Percentiles rank a stretch among this genome's conserved stretches.
Evolutionary conservation across 2,329 filamentous ascomycete species (phyloP).

Genomic region (Colletotrichum kahawae): DNA sequence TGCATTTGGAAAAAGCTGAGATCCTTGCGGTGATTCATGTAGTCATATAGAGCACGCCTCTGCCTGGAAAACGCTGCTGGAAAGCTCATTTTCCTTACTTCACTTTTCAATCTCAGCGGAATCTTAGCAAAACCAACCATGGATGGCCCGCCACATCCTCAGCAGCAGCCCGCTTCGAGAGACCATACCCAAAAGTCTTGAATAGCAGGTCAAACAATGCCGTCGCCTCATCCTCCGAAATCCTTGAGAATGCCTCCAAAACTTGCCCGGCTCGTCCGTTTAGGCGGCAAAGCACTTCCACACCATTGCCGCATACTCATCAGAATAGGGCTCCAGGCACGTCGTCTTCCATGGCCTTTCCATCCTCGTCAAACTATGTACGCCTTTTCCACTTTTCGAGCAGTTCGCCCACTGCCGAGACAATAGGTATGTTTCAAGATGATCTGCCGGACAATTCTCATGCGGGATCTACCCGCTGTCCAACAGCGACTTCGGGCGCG

Average conservation of each 20-base stretch:
- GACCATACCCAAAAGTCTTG: not conserved
- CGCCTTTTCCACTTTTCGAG: too few species aligned
- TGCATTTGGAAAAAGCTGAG: not conserved
- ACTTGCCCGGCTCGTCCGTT: accelerated
- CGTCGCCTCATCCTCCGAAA: not conserved
- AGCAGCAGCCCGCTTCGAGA: not conserved
- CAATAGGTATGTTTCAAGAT: too few species aligned
- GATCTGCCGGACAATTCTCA: too few species aligned
- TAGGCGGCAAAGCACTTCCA: not conserved
- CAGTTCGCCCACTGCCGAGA: too few species aligned
- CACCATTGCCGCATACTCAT: not conserved
- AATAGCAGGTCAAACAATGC: not conserved
- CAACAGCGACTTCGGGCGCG: too few species aligned
- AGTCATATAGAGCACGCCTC: accelerated
- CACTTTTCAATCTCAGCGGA: not conserved
- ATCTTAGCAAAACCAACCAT: not conserved
- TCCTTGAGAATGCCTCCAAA: not conserved
- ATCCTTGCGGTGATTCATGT: accelerated
- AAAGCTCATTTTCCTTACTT: not conserved
- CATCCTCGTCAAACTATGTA: too few species aligned
- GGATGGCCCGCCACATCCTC: accelerated
- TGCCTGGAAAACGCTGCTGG: not conserved
- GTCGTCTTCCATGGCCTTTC: not conserved
- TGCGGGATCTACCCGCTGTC: too few species aligned
- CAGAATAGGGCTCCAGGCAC: not conserved